A percentile compares a stretch with the other conserved stretches of the same genome.
Conservation (phyloP, 306 rosid genomes). For the Albizia julibrissin region DNA sequence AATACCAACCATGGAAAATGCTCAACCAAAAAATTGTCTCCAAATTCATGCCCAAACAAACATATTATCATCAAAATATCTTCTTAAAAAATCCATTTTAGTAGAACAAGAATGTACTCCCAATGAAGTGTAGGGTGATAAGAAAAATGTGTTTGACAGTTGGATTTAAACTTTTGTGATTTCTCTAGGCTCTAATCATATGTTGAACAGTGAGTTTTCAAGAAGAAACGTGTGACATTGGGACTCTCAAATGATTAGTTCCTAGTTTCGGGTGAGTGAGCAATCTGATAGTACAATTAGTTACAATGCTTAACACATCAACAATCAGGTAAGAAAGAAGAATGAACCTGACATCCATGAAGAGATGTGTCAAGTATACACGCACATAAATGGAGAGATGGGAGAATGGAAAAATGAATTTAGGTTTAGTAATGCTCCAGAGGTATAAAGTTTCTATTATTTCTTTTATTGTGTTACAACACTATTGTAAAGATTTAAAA, state of each 20-base stretch:
- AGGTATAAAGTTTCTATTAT: too few species aligned
- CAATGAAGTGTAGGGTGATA: background rate
- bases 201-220: too few species aligned
- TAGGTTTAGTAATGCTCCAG: too few species aligned
- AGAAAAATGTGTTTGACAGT: background rate
- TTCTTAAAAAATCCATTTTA: background rate
- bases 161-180: background rate
- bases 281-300: background rate
- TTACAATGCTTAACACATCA: too few species aligned
- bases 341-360: background rate
- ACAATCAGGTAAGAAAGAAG: background rate
- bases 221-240: background rate
- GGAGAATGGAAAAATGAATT: background rate
- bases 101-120: background rate
- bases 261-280: background rate
- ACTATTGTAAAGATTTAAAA: background rate
- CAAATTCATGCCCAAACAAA: constrained; percentile 16
- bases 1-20: background rate
- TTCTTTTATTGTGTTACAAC: background rate
- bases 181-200: background rate
- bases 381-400: background rate
- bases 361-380: background rate
- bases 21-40: background rate
- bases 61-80: background rate
- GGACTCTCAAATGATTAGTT: background rate